Evolutionary conservation across 2,329 filamentous ascomycete species (phyloP), one percentile per base, ranked within the genome.

Genomic region (Penicillium sp.): DNA sequence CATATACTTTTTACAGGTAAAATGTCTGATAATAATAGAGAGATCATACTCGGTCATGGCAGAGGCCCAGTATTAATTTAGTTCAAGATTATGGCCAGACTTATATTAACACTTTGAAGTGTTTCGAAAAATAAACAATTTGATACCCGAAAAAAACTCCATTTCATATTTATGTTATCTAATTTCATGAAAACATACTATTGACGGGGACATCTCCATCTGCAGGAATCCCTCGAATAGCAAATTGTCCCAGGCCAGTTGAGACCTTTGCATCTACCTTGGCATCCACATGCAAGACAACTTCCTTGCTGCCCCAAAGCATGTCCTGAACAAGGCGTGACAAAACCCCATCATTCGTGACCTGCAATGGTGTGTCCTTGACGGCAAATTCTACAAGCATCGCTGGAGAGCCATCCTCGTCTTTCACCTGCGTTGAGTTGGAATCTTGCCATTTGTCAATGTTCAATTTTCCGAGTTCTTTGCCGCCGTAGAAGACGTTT

Each of bases 121-220:
- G 2, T 15, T 15, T 1, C n/a, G 7, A 35, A 6, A 9, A n/a
- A n/a, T n/a, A 2, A 20, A 40, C 18, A 20, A 4, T 18, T 12
- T 40, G 11, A 40, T 5, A 22, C 11, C 37, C 37, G n/a, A 18
- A 53, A 56, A 50, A 66, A 61, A 56, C 49, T 50, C 51, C 37
- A 54, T 55, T 49, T 35, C 59, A 22, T 27, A 60, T 65, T 67
- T 65, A 63, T 58, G 59, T 49, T 54, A 59, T 57, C 53, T 58
- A 64, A 37, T 29, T 27, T 44, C 44, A 58, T 42, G 58, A 59
- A 57, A 62, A 90, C 92, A 86, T 88, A 96, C 92, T 89, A 84
- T 96, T 95, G 79, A 97, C 85, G 75, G 89, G 89, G 69, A 99
- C 87, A 68, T 87, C 84, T 65, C 94, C 92, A 79, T 92, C 82